These are phyloP conservation scores for Lactarius psammicola DNA, from an alignment of 768 basidiomycete species.

Conservation along the genomic window DNA sequence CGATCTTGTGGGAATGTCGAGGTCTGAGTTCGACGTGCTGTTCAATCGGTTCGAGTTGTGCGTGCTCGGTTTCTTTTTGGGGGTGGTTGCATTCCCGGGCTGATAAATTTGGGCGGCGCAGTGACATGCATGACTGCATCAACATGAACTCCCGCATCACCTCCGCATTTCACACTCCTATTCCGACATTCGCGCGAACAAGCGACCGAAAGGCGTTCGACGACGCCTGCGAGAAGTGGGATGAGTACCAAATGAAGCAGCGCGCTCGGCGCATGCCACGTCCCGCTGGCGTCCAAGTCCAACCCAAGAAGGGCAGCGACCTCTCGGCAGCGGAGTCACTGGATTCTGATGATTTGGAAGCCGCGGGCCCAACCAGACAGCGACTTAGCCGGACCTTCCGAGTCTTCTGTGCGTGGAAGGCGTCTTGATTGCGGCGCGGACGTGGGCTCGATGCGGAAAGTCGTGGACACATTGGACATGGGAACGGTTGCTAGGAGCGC, in stretches of 20 bases:
- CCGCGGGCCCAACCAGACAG: slow-evolving; percentile 26
- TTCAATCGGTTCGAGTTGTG: slow-evolving; percentile 60
- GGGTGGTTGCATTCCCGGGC: not conserved
- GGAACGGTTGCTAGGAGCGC: slow-evolving; percentile 23
- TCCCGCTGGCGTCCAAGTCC: not conserved
- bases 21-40: slow-evolving; percentile 62
- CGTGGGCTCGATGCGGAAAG: not conserved
- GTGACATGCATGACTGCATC: slow-evolving; percentile 66
- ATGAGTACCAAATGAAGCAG: slow-evolving; percentile 45
- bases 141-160: slow-evolving; percentile 45
- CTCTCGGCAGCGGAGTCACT: not conserved
- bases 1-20: slow-evolving; percentile 49
- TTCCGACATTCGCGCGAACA: slow-evolving; percentile 42
- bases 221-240: slow-evolving; percentile 56
- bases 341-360: slow-evolving; percentile 10
- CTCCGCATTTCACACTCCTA: slow-evolving; percentile 51
- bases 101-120: slow-evolving; percentile 31
- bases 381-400: slow-evolving; percentile 54
- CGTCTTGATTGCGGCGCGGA: slow-evolving; percentile 29
- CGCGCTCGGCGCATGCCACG: slow-evolving; percentile 27
- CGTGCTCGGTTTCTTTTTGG: slow-evolving; percentile 34
- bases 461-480: not conserved
- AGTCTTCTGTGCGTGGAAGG: slow-evolving; percentile 60
- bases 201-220: slow-evolving; percentile 57
- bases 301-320: slow-evolving; percentile 11